These are phyloP conservation scores for Scheffersomyces stipitis DNA, from an alignment of 805 yeast species.

Conservation along the genomic window DNA sequence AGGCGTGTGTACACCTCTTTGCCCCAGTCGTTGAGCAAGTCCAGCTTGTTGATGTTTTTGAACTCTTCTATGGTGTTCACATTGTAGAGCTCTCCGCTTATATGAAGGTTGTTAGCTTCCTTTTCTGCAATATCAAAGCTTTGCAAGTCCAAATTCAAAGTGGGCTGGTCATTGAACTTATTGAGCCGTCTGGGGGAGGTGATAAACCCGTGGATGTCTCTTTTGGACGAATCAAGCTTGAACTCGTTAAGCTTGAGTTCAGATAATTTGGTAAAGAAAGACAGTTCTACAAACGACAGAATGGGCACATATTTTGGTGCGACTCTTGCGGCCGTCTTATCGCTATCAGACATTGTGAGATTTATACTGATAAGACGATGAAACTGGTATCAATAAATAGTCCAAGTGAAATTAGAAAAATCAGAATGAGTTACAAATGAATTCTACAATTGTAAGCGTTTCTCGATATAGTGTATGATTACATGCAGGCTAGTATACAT, in stretches of 20 bases:
- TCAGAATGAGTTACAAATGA: too few relatives aligned
- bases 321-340: too few relatives aligned
- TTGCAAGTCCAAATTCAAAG: slow-evolving; percentile 32
- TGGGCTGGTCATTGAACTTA: slow-evolving; percentile 36
- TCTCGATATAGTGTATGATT: too few relatives aligned
- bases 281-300: slow-evolving; percentile 78
- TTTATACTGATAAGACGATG: too few relatives aligned
- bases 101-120: slow-evolving; percentile 7
- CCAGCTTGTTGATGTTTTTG: slow-evolving; percentile 62
- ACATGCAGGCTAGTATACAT: too few relatives aligned
- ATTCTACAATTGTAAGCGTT: too few relatives aligned
- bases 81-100: slow-evolving; percentile 41
- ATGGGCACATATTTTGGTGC: slow-evolving; percentile 46
- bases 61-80: slow-evolving; percentile 87
- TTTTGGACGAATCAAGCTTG: slow-evolving; percentile 56
- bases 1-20: slow-evolving; percentile 16
- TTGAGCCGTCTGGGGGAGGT: slow-evolving; percentile 33
- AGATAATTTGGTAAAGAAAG: slow-evolving; percentile 79
- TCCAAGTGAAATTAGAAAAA: too few relatives aligned
- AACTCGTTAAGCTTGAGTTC: slow-evolving; percentile 70
- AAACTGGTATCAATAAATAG: too few relatives aligned
- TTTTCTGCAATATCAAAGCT: slow-evolving; percentile 19
- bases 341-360: too few relatives aligned
- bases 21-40: slow-evolving; percentile 48
- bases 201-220: slow-evolving; percentile 45